Base-by-base conservation (phyloP, 495 filamentous ascomycete genomes). In the Annulohypoxylon bovei region DNA sequence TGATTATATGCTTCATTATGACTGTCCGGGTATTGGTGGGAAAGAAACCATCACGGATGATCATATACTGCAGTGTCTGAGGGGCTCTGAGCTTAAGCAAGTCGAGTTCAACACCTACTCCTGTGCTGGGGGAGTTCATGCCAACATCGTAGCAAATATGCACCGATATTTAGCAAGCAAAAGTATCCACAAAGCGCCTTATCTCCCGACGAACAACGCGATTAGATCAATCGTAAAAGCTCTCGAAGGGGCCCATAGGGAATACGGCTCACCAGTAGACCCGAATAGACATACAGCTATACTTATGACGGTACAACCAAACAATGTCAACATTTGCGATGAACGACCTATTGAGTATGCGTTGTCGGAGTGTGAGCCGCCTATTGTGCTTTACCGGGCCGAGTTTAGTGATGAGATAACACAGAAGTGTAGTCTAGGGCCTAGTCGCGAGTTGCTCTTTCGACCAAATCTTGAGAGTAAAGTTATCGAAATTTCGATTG, bases 41-140 rank as follows among this genome's bases (percentile, higher is more conserved):
- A 16, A n/a, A 22, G 23, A 44, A 9, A 0, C 6, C 25, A 27
- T 6, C 18, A 27, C 55, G 16, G 23, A 23, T 35, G 33, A 64
- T 20, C 3, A 40, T 27, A 27, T 7, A 25, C 83, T 47, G 61
- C 25, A 33, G 33, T 4, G 0, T 6, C 5, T 53, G 4, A 33
- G 18, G 57, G 75, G 14, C 60, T 67, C 33, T 78, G 85, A 4
- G 77, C 79, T 94, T 57, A 92, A 89, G 70, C 91, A 94, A 77
- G 90, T 94, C 28, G 91, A 94, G 67, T 94, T 94, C 78, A 94
- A 94, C 75, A 94, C 91, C 16, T 93, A 93, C 53, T 91, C 91
- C 6, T 91, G 91, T n/a, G 93, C 91, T 0, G 93, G 93, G 67
- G 91, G 90, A 16, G 88, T 89, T 0, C 82, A 93, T 11, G 88